Base-by-base conservation (phyloP, 2,329 filamentous ascomycete genomes). In the Botryotinia calthae region DNA sequence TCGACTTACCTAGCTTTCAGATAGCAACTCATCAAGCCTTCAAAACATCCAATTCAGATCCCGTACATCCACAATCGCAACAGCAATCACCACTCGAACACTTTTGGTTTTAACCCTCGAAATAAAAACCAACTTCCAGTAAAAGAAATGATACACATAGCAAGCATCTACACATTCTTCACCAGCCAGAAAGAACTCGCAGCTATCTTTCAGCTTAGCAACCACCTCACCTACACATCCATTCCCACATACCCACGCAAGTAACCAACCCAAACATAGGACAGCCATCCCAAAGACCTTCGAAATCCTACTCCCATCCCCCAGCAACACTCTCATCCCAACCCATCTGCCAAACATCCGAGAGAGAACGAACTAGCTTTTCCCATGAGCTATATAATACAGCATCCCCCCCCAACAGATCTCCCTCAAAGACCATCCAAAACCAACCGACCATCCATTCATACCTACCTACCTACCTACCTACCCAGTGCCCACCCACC, bases 11-110 rank as follows among this genome's bases (percentile, higher is more conserved):
- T n/a, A 16, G 25, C 12, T 5, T 16, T 54, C 5, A 28, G 5
- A 54, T 5, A 28, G 0, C 4, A 0, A 6, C 22, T 4, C 48
- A 16, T 54, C 25, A n/a, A n/a, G 48, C 48, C 3, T 16, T 16
- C 2, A 9, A 0, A 28, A 54, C 18, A 3, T 1, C 2, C 51
- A 54, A 2, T 28, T 8, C 51, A 54, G 0, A 54, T 54, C 1
- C 9, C 51, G 0, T 18, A 28, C 51, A 54, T 54, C n/a, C 12
- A 28, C 25, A 54, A 16, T 28, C 25, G 14, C n/a, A 14, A 16
- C 1, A 54, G 48, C 25, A 54, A 54, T 7, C 25, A 28, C 2
- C 25, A 28, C 2, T 6, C 48, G 2, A 54, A 54, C 5, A 14
- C 10, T n/a, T 54, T 2, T 7, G 14, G 2, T 54, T n/a, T 12